These are phyloP conservation scores for Boletus vermiculosoides DNA, from an alignment of 768 basidiomycete genomes.

Conservation along the genomic window DNA sequence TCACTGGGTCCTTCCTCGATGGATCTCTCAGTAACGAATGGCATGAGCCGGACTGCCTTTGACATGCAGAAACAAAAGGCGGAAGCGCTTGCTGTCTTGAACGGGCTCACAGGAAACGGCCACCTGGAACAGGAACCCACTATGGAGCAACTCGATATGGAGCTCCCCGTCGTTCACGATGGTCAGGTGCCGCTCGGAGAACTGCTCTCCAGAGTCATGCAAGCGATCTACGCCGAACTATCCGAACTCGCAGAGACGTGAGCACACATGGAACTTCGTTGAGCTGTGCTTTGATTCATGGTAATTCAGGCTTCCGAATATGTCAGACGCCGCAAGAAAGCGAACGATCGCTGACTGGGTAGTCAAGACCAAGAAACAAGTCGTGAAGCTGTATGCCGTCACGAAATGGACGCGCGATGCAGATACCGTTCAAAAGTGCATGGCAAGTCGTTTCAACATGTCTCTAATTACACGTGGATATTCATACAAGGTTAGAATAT, in stretches of 20 bases:
- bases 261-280: slow-evolving; percentile 25
- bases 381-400: slow-evolving; percentile 85
- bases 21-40: slow-evolving; percentile 18
- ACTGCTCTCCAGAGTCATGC: slow-evolving; percentile 71
- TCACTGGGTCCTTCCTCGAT: neutral
- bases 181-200: slow-evolving; percentile 75
- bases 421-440: slow-evolving; percentile 80
- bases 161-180: slow-evolving; percentile 71
- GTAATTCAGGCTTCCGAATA: slow-evolving; percentile 62
- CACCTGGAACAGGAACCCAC: slow-evolving; percentile 38
- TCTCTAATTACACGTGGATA: neutral
- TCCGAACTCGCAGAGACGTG: slow-evolving; percentile 86
- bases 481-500: slow-evolving; percentile 58
- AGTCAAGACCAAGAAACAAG: slow-evolving; percentile 85
- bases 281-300: slow-evolving; percentile 1
- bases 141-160: slow-evolving; percentile 62
- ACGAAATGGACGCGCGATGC: slow-evolving; percentile 87
- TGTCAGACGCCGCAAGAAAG: slow-evolving; percentile 80
- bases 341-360: slow-evolving; percentile 85
- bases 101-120: slow-evolving; percentile 34
- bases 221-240: slow-evolving; percentile 80
- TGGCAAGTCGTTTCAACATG: slow-evolving; percentile 45
- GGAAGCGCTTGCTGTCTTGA: slow-evolving; percentile 29
- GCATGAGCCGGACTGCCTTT: slow-evolving; percentile 13
- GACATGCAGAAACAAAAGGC: slow-evolving; percentile 32